Evolutionary conservation across 805 yeast species (phyloP).

Genomic region (Kuraishia cidri): DNA sequence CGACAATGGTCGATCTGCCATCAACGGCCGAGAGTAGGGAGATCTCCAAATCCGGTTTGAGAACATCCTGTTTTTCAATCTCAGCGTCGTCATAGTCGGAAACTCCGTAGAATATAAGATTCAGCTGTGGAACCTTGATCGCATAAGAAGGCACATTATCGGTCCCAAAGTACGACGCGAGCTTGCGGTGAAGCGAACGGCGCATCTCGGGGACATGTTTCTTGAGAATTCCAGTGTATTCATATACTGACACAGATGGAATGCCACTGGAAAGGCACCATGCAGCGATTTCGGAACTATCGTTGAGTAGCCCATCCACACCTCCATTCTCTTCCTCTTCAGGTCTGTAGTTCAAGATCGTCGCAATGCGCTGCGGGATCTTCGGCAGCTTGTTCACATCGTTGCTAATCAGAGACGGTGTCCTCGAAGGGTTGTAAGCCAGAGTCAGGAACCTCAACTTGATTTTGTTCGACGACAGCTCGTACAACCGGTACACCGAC

Average conservation of each 20-base stretch:
- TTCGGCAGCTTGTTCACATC: constrained; percentile 70
- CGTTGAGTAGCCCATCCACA: constrained; percentile 67
- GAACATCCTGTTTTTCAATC: constrained; percentile 13
- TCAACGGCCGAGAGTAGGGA: constrained; percentile 65
- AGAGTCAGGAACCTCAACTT: constrained; percentile 50
- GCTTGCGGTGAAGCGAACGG: constrained; percentile 44
- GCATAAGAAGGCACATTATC: constrained; percentile 53
- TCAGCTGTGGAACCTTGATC: constrained; percentile 62
- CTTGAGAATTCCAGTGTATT: constrained; percentile 63
- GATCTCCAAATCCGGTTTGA: constrained; percentile 47
- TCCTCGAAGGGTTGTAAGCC: constrained; percentile 60
- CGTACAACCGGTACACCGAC: constrained; percentile 44
- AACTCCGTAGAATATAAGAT: constrained; percentile 33
- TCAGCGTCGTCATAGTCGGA: constrained; percentile 21
- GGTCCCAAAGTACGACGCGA: constrained; percentile 69
- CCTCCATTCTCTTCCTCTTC: constrained; percentile 90
- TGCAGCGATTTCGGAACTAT: constrained; percentile 67
- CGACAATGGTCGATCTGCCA: constrained; percentile 87
- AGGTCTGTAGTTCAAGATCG: constrained; percentile 63
- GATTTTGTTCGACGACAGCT: constrained; percentile 40
- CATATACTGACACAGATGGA: constrained; percentile 64
- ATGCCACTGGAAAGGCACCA: constrained; percentile 94
- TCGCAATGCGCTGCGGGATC: constrained; percentile 69
- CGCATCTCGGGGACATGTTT: constrained; percentile 45
- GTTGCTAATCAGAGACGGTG: constrained; percentile 80